Conservation (phyloP, 441 rosid genomes). For the Erodium chrysanthum region DNA sequence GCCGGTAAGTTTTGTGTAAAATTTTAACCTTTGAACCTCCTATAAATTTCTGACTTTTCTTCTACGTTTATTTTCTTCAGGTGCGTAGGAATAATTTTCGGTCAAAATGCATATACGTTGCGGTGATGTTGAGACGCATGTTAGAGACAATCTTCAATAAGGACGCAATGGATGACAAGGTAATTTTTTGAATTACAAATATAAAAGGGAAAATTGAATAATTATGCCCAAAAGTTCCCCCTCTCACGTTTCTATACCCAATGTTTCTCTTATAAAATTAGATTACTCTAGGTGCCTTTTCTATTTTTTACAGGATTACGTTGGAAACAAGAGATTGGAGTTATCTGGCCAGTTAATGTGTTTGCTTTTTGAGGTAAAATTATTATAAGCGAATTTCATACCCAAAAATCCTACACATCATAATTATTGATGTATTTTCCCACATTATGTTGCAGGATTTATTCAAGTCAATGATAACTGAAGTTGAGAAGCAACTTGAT, state of each 20-base stretch:
- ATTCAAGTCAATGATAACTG: slow-evolving; percentile 69
- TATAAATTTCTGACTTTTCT: slow-evolving; percentile 7
- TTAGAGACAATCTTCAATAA: slow-evolving; percentile 89
- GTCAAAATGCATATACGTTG: slow-evolving; percentile 88
- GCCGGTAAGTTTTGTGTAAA: slow-evolving; percentile 40
- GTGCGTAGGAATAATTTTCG: slow-evolving; percentile 59
- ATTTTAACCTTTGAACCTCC: slow-evolving; percentile 10
- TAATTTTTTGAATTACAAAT: slow-evolving; percentile 19
- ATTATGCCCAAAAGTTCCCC: too few species aligned
- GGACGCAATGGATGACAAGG: slow-evolving; percentile 99
- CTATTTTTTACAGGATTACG: slow-evolving; percentile 60
- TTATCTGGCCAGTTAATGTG: slow-evolving; percentile 88
- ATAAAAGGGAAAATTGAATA: too few species aligned
- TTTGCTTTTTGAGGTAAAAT: slow-evolving; percentile 83
- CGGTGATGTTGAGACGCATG: slow-evolving; percentile 91
- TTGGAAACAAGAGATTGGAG: slow-evolving; percentile 93
- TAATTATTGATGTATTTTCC: slow-evolving; percentile 3
- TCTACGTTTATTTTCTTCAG: slow-evolving; percentile 28
- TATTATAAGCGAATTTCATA: slow-evolving; percentile 6
- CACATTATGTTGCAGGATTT: slow-evolving; percentile 48
- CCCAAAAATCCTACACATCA: neutral
- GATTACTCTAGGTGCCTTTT: slow-evolving; percentile 6
- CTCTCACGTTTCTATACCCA: too few species aligned
- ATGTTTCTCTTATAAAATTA: neutral
- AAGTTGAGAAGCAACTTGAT: slow-evolving; percentile 46